Base-by-base conservation (phyloP, 83 land plant species). In the Diphasiastrum complanatum region DNA sequence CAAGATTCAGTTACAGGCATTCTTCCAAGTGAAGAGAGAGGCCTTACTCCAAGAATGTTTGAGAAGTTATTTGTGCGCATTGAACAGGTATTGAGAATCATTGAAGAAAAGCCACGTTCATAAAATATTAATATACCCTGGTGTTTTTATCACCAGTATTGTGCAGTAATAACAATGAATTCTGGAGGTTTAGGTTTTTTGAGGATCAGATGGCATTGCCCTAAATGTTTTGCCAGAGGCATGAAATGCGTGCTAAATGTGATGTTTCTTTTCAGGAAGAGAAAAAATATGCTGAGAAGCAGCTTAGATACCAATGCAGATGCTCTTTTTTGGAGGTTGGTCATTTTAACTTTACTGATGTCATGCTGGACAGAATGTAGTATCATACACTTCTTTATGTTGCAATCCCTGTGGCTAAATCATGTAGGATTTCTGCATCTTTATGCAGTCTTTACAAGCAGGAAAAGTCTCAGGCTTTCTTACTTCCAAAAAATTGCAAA, bases 251-350 rank as follows among this genome's bases (percentile, higher is more conserved):
- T 2, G 46, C 54, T 1, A 8, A 30, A 16, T 14, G 1, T 41
- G 59, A 41, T 68, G 20, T 3, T n/a, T 47, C 33, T 27, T 55
- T 45, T 28, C 69, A 91, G 97, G 97, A 86, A 68, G 85, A 86
- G 74, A 50, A 63, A 3, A 84, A 80, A 54, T 77, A 91, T 65
- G 61, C 83, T 51, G 85, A 80, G 45, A 86, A 79, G 62, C 85
- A 82, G 71, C 85, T 87, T 2, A 70, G 53, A 5, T 91, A 86
- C 66, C 86, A 80, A 47, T 91, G 97, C 30, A 78, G 85, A 10
- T 91, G 97, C 70, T 91, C 97, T 40, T 84, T 91, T 60, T 71
- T 91, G 24, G 97, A 91, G 89, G 97, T 79, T 63, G 26, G 53
- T 25, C 30, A 14, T 2, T 59, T 59, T 23, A 14, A 36, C 52